These are phyloP conservation scores for Naumovozyma castellii DNA, from an alignment of 805 yeast genomes.

Conservation along the genomic window DNA sequence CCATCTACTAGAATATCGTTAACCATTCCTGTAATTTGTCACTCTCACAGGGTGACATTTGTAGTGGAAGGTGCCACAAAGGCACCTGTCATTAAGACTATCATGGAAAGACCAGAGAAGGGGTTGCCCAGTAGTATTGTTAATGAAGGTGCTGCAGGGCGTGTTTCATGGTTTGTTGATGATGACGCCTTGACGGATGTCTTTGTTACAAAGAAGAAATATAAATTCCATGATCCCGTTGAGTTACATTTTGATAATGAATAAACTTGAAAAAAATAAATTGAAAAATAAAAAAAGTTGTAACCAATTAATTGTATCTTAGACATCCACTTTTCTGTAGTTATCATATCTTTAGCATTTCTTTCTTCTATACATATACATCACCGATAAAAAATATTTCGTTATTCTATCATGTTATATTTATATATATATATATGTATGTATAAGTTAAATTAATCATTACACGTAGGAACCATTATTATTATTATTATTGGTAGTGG, in stretches of 20 bases:
- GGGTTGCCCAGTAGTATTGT: slow-evolving; percentile 90
- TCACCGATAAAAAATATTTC: not conserved
- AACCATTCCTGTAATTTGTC: slow-evolving; percentile 90
- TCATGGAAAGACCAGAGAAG: slow-evolving; percentile 95
- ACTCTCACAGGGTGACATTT: slow-evolving; percentile 83
- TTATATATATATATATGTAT: too few relatives aligned
- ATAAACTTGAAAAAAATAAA: slow-evolving; percentile 4
- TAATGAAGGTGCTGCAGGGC: slow-evolving; percentile 93
- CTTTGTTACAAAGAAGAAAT: slow-evolving; percentile 32
- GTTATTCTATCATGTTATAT: too few relatives aligned
- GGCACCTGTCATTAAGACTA: slow-evolving; percentile 82
- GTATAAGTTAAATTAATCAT: too few relatives aligned
- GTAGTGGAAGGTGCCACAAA: slow-evolving; percentile 95
- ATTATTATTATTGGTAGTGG: not conserved
- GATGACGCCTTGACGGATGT: slow-evolving; percentile 83
- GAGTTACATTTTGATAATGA: not conserved
- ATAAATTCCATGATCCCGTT: slow-evolving; percentile 15
- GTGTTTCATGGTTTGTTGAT: slow-evolving; percentile 95
- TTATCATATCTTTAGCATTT: not conserved
- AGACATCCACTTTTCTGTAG: not conserved
- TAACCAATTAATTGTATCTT: not conserved
- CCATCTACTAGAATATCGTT: slow-evolving; percentile 80
- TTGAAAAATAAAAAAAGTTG: slow-evolving; percentile 1
- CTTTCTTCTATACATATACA: not conserved
- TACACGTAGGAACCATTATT: not conserved